Base-by-base conservation (phyloP, 345 rosid species). In the sweet orange (Citrus sinensis) region DNA sequence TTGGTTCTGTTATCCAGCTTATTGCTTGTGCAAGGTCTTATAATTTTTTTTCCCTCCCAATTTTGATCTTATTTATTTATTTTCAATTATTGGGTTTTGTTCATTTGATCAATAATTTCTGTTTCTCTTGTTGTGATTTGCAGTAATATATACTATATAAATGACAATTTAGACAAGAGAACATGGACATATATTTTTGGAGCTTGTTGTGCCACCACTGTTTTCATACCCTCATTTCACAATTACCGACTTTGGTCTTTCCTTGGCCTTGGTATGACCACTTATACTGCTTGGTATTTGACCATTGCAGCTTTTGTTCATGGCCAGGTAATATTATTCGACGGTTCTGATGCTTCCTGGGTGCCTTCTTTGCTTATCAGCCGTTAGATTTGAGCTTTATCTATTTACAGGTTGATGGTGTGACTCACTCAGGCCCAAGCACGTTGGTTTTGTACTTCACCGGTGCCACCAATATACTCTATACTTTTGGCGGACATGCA, bases 141-240 rank as follows among this genome's bases (percentile, higher is more conserved):
- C 90, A 93, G 98, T 75, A 93, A 92, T 74, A 93, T 93, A 76
- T 91, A 93, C 83, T 93, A 93, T 80, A 91, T 93, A 55, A 86
- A 92, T 75, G 93, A 90, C 86, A 86, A 87, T 27, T 71, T 91
- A 51, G 94, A 91, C 89, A 93, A 93, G 89, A 88, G 95, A 89
- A 91, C 98, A 79, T 93, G 96, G 98, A 91, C 98, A 6, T 93
- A 93, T 74, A 91, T 93, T 68, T 93, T 93, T 75, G 98, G 98
- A 85, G 95, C 94, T 10, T 93, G 98, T 74, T 93, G 98, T 76
- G 98, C 94, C 27, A 90, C 92, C 27, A 92, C 90, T 1, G 95
- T 93, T 56, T 91, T 93, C 85, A 85, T 91, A 40, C 94, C 98
- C 16, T 91, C 98, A 19, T 93, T 91, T 83, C 94, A 89, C 81